Evolutionary conservation across 306 rosid genomes (phyloP).

Genomic region (Morella rubra): DNA sequence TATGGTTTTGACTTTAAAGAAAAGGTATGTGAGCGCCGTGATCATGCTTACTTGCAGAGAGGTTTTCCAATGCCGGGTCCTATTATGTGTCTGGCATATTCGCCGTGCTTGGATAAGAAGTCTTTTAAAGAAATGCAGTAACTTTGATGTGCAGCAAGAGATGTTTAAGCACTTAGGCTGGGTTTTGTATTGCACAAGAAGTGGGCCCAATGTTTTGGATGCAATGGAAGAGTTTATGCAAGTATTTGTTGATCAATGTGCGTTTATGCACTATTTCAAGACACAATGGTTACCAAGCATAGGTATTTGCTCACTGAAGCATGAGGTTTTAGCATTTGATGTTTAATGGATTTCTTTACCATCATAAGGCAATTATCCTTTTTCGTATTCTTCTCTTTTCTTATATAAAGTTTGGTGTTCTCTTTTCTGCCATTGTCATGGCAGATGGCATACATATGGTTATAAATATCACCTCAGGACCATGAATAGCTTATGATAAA

Average conservation of each 20-base stretch:
- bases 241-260: conserved; percentile 75
- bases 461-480: not conserved
- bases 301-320: conserved; percentile 46
- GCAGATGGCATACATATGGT: conserved; percentile 1
- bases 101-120: conserved; percentile 67
- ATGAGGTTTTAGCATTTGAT: conserved; percentile 12
- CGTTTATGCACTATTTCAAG: conserved; percentile 69
- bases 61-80: conserved; percentile 65
- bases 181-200: conserved; percentile 61
- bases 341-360: conserved; percentile 18
- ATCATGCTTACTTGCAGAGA: conserved; percentile 54
- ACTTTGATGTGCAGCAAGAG: conserved; percentile 63
- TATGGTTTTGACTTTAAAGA: conserved; percentile 1
- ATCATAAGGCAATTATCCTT: conserved; percentile 1
- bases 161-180: conserved; percentile 66
- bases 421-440: not conserved
- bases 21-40: conserved; percentile 18
- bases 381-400: conserved; percentile 2
- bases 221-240: conserved; percentile 75
- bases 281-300: conserved; percentile 55
- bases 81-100: conserved; percentile 68
- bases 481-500: not conserved
- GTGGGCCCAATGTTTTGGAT: conserved; percentile 54
- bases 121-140: conserved; percentile 58
- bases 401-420: not conserved